Evolutionary conservation across 805 yeast genomes (phyloP), one percentile per base, ranked within the genome.

Genomic region (Monosporozyma aerobia): DNA sequence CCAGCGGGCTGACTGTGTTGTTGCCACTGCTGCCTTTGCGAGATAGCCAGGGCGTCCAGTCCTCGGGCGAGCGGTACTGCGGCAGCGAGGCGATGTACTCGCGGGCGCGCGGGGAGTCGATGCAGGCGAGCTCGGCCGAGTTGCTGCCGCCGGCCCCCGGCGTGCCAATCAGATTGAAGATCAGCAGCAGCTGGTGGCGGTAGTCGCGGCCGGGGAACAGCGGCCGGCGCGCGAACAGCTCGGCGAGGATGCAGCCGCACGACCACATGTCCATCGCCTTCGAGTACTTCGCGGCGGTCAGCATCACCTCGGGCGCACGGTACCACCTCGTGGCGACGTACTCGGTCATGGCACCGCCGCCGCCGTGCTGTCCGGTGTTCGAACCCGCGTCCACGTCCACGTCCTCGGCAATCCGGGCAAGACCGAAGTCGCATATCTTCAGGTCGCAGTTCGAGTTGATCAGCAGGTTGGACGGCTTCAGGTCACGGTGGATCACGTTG

Each of bases 281-380:
- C 27, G 97, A 87, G 71, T 92, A 92, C 62, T 86, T 88, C 57
- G 90, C 92, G 62, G 90, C 89, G 13, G 96, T 89, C 49, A 92
- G 77, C 98, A 92, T 92, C 66, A 92, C 90, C 63, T 92, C 98
- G 0, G 98, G 98, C 0, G 98, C 98, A 53, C 98, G 76, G 69
- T 92, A 92, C 97, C 98, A 92, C 58, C 98, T 75, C 3, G 98
- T 92, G 9, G 98, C 98, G 45, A 92, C 98, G 66, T 92, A 92
- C 69, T 92, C 98, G 2, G 98, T 92, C 95, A 92, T 85, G 1
- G 66, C 64, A 52, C 57, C 57, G 4, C 47, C 87, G 53, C 52
- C 51, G 22, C 57, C 60, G 0, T 53, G 53, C 16, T 62, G 61
- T 11, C 63, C 66, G 25, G 68, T 71, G 43, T 6, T 27, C 29